Evolutionary conservation across 2,329 filamentous ascomycete species (phyloP), one percentile per base, ranked within the genome.

Genomic region (Penicillium rolfsii): DNA sequence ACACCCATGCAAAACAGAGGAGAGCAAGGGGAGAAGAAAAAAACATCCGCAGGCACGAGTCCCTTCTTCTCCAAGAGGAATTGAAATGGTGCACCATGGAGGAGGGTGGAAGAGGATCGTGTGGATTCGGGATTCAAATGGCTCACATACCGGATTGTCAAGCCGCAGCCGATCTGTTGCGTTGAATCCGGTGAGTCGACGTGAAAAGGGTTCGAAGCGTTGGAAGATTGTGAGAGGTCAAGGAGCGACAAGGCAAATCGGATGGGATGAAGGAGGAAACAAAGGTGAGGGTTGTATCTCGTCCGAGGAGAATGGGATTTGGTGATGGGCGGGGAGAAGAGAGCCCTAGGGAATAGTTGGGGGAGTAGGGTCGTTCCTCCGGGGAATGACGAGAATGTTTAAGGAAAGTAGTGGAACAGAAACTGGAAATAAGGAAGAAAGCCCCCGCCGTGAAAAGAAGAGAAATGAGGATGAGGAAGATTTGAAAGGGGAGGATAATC

Each of bases 341-440:
- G 22, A n/a, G 50, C 24, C 30, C 41, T 5, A 36, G 19, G 40
- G 41, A 46, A 46, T 46, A 46, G 58, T 65, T 62, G 66, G 65
- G 33, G 49, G 67, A 12, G 61, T 40, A 62, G 62, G 71, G 73
- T 73, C 70, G 75, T 76, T 78, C 75, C 76, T 68, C 76, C 76
- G 68, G 75, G 75, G 75, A 76, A 76, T 58, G 46, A 50, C 54
- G 52, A 35, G 35, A 53, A 53, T 53, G 50, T 45, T 45, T 52
- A 57, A 62, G 58, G 52, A 61, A 56, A 57, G 59, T 62, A 52
- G 56, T 33, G 26, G 60, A 52, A 57, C 28, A 58, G 49, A 45
- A 55, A 43, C 30, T 45, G 36, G 24, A 19, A 2, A 38, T 12
- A 28, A 43, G 3, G 43, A 26, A 61, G 55, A 57, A 22, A 33